phyloP scores from a whole-genome alignment of 2,329 filamentous ascomycete species.

The Colletotrichum chlorophyti region DNA sequence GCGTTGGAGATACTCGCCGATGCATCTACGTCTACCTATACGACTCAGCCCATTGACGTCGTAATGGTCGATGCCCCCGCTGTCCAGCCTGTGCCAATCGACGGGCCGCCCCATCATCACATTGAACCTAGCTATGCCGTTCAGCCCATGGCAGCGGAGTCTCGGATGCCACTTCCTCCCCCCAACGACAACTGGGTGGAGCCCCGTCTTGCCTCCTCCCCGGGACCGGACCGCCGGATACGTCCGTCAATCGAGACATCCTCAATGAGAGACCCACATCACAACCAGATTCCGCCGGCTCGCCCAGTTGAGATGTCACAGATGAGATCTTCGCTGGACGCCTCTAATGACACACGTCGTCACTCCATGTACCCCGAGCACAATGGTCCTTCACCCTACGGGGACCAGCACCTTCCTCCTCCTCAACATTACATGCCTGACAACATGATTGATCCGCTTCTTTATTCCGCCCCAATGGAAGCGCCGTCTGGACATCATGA shows the following conservation, averaged over 20 bases:
- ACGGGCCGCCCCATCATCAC: slow-evolving; percentile 7
- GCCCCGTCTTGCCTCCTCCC: slow-evolving; percentile 20
- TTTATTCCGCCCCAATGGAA: slow-evolving; percentile 28
- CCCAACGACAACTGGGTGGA: slow-evolving; percentile 15
- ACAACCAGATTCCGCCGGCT: slow-evolving; percentile 20
- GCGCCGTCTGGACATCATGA: slow-evolving; percentile 16
- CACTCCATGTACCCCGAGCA: slow-evolving; percentile 25
- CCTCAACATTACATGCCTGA: slow-evolving; percentile 20
- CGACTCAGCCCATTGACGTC: slow-evolving; percentile 8
- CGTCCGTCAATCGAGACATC: slow-evolving; percentile 13
- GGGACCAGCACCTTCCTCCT: slow-evolving; percentile 20
- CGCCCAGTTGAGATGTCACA: slow-evolving; percentile 27
- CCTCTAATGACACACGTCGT: slow-evolving; percentile 18
- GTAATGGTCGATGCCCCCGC: slow-evolving; percentile 6
- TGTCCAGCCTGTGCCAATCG: neutral
- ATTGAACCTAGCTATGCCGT: slow-evolving; percentile 17
- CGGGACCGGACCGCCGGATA: slow-evolving; percentile 6
- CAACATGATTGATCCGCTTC: slow-evolving; percentile 24
- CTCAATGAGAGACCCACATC: slow-evolving; percentile 1
- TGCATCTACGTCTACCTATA: neutral
- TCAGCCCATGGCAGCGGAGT: slow-evolving; percentile 5
- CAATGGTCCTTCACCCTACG: slow-evolving; percentile 13
- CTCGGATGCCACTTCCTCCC: slow-evolving; percentile 8
- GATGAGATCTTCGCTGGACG: slow-evolving; percentile 22
- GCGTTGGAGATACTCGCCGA: slow-evolving; percentile 21